Conservation (phyloP, 1,284 basidiomycete species). For the Paramarasmius palmivorus region DNA sequence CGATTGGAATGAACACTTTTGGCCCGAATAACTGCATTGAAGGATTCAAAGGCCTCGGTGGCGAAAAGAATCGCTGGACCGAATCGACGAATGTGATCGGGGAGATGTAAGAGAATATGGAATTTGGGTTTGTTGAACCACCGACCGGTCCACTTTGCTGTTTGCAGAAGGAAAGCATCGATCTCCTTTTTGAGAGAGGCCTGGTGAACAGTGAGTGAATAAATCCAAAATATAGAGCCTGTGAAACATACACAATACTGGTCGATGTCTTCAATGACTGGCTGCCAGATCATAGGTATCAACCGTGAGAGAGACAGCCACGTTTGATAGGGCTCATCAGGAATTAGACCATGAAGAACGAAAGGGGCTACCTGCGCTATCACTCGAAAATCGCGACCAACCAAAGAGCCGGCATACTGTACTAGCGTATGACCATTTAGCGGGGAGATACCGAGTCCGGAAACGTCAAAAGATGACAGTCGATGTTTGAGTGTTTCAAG, state of each 20-base stretch:
- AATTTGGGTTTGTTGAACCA: slow-evolving; percentile 46
- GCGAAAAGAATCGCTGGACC: slow-evolving; percentile 40
- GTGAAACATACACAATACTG: slow-evolving; percentile 28
- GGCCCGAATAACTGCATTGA: slow-evolving; percentile 42
- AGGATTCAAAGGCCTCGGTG: slow-evolving; percentile 47
- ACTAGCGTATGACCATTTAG: slow-evolving; percentile 32
- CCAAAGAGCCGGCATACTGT: slow-evolving; percentile 33
- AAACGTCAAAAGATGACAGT: slow-evolving; percentile 26
- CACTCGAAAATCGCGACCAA: slow-evolving; percentile 33
- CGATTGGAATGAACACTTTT: slow-evolving; percentile 43
- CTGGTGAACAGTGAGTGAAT: slow-evolving; percentile 15
- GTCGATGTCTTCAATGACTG: slow-evolving; percentile 30
- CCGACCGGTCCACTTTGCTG: slow-evolving; percentile 24
- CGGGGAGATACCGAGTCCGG: slow-evolving; percentile 27
- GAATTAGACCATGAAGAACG: slow-evolving; percentile 32
- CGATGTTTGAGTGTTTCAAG: slow-evolving; percentile 15
- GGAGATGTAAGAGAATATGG: slow-evolving; percentile 34
- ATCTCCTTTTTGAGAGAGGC: slow-evolving; percentile 24
- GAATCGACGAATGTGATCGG: slow-evolving; percentile 32
- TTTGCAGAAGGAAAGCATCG: slow-evolving; percentile 27
- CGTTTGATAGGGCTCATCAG: slow-evolving; percentile 17
- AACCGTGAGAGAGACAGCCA: slow-evolving; percentile 33
- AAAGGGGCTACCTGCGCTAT: slow-evolving; percentile 38
- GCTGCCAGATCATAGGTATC: slow-evolving; percentile 36
- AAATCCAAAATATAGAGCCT: neutral